A percentile compares a stretch with the other conserved stretches of the same genome.
Conservation (phyloP, 2,329 filamentous ascomycete species). For the Fusarium sp. region DNA sequence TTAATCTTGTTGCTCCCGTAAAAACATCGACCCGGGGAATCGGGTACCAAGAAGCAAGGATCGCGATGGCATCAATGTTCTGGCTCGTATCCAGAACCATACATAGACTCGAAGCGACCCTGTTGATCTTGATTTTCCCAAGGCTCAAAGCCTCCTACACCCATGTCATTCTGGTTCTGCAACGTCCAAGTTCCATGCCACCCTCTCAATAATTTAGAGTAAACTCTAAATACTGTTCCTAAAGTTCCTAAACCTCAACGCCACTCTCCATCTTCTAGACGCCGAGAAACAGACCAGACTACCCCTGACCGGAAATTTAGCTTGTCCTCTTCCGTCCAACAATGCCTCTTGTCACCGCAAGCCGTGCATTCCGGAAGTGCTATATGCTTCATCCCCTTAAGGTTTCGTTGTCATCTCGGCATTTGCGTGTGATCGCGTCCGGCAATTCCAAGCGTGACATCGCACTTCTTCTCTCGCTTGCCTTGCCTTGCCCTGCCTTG, state of each 20-base stretch:
- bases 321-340: slow-evolving; percentile 2
- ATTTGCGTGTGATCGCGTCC: slow-evolving; percentile 23
- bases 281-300: not conserved
- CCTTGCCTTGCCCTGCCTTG: not conserved
- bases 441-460: slow-evolving; percentile 21
- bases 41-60: not conserved
- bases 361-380: not conserved
- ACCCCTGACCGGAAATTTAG: not conserved
- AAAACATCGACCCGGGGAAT: not conserved
- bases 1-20: not conserved
- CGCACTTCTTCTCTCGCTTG: not conserved
- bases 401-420: slow-evolving; percentile 12
- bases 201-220: not conserved
- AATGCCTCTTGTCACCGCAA: not conserved
- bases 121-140: slow-evolving; percentile 21
- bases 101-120: not conserved
- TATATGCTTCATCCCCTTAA: slow-evolving; percentile 4
- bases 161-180: not conserved
- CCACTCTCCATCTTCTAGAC: not conserved
- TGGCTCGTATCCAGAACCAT: not conserved
- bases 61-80: slow-evolving; percentile 8
- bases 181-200: not conserved
- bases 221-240: slow-evolving; percentile 11
- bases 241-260: not conserved
- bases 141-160: not conserved